A percentile compares a stretch with the other conserved stretches of the same genome.
phyloP scores from a whole-genome alignment of 371 early-diverging fungal genomes.

The Antonospora locustae region DNA sequence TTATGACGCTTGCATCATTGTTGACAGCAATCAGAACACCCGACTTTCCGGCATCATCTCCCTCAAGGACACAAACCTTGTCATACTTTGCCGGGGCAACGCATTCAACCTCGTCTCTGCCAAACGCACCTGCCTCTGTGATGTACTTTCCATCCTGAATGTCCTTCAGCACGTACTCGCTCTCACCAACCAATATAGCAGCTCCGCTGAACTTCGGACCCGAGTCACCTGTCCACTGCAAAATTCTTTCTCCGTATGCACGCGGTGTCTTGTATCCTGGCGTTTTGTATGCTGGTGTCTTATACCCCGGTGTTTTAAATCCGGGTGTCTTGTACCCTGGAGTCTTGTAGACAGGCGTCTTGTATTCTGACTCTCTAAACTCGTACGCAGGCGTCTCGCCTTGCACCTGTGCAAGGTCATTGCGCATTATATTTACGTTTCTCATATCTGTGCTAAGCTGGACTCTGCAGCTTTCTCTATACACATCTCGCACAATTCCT shows the following conservation, averaged over 20 bases:
- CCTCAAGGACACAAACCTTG: slow-evolving; percentile 24
- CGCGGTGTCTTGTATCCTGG: slow-evolving; percentile 21
- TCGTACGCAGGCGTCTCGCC: background rate
- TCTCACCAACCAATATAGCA: slow-evolving; percentile 3
- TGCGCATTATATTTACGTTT: slow-evolving; percentile 23
- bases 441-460: slow-evolving; percentile 46
- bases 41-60: slow-evolving; percentile 19
- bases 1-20: slow-evolving; percentile 21
- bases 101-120: slow-evolving; percentile 4
- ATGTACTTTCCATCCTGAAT: slow-evolving; percentile 4
- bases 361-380: background rate
- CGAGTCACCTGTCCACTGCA: slow-evolving; percentile 1
- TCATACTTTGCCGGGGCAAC: slow-evolving; percentile 28
- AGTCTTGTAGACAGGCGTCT: slow-evolving; percentile 9
- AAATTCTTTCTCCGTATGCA: background rate
- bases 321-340: slow-evolving; percentile 40
- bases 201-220: slow-evolving; percentile 16
- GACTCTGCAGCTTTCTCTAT: slow-evolving; percentile 36
- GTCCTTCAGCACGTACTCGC: slow-evolving; percentile 9
- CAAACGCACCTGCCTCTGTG: slow-evolving; percentile 6
- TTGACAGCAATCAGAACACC: slow-evolving; percentile 27
- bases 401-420: background rate
- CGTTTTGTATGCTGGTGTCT: slow-evolving; percentile 25
- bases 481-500: slow-evolving; percentile 48
- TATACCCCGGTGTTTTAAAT: slow-evolving; percentile 25